A percentile compares a stretch with the other conserved stretches of the same genome.
Conservation (phyloP, 2,329 filamentous ascomycete genomes). For the Endoconidiophora laricicola region DNA sequence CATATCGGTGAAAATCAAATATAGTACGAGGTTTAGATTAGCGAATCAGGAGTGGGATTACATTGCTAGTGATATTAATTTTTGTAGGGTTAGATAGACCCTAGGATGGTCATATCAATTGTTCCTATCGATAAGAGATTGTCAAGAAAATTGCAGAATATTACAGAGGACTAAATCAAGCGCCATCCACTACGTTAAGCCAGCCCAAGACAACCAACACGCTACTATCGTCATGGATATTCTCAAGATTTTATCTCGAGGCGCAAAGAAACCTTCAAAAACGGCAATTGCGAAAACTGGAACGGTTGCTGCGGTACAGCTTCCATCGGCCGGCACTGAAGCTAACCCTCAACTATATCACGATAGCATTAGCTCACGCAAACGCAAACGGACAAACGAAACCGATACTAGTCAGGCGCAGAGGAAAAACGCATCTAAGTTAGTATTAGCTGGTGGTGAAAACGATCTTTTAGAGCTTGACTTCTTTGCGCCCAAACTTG, state of each 20-base stretch:
- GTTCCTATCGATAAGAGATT: slow-evolving; percentile 11
- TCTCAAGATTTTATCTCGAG: slow-evolving; percentile 54
- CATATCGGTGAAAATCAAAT: no score
- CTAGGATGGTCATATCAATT: no score
- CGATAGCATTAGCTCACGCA: slow-evolving; percentile 27
- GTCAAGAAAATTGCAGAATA: slow-evolving; percentile 2
- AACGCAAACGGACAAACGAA: slow-evolving; percentile 32
- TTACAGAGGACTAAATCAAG: no score
- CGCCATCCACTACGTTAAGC: no score
- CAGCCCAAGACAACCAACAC: no score
- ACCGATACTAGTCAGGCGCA: slow-evolving; percentile 21
- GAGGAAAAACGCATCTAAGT: slow-evolving; percentile 11
- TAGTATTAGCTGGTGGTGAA: slow-evolving; percentile 4
- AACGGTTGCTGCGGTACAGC: slow-evolving; percentile 23
- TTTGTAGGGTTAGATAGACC: no score
- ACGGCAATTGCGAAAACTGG: slow-evolving; percentile 17
- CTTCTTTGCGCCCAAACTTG: slow-evolving; percentile 39
- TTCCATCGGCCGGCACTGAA: slow-evolving; percentile 48
- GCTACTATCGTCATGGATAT: slow-evolving; percentile 42
- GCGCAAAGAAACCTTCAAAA: slow-evolving; percentile 40
- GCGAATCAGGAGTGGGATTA: no score
- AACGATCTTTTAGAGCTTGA: slow-evolving; percentile 32
- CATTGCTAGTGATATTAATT: no score
- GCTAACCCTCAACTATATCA: slow-evolving; percentile 56
- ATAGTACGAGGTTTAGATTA: no score